Base-by-base conservation (phyloP, 306 rosid genomes). In the Cyclanthera cordifolia region DNA sequence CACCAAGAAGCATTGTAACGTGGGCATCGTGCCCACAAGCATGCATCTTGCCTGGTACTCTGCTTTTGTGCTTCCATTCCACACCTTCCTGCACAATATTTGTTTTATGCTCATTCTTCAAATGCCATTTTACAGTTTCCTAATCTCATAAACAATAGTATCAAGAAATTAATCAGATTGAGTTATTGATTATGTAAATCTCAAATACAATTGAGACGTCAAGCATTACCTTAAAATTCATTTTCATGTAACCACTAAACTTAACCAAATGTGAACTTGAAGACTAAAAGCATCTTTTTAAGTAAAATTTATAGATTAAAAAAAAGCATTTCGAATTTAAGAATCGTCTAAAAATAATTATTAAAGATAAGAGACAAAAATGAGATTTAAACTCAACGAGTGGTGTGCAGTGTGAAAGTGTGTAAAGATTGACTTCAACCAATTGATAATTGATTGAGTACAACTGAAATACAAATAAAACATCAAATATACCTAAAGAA, bases 21-120 rank as follows among this genome's bases (percentile, higher is more conserved):
- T 93, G 98, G 30, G 96, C 98, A 60, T 93, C 98, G 81, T 93
- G 98, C 74, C 98, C 98, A 83, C 98, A 93, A 41, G 98, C 98
- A 51, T 89, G 98, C 98, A 93, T 93, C 82, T 87, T 93, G 77
- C 96, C 98, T 41, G 87, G 82, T 37, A 87, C 93, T 84, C 84
- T 93, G 71, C 96, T 89, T 68, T 84, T 89, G 85, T 85, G 82
- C 76, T 93, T 86, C 95, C 95, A 93, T 47, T 87, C 96, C 48
- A 85, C 89, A 9, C 87, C 89, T 79, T 90, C 96, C 90, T 87
- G 48, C 72, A 70, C 48, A 48, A 3, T 34, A 16, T 24, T 30
- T 24, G 7, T 5, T 34, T 34, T 28, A 27, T 16, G 3, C 55
- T 67, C 57, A 67, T 49, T 49, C 24, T 23, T 67, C 30, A 63